Evolutionary conservation across 768 basidiomycete species (phyloP).

Genomic region (Hebeloma cylindrosporum): DNA sequence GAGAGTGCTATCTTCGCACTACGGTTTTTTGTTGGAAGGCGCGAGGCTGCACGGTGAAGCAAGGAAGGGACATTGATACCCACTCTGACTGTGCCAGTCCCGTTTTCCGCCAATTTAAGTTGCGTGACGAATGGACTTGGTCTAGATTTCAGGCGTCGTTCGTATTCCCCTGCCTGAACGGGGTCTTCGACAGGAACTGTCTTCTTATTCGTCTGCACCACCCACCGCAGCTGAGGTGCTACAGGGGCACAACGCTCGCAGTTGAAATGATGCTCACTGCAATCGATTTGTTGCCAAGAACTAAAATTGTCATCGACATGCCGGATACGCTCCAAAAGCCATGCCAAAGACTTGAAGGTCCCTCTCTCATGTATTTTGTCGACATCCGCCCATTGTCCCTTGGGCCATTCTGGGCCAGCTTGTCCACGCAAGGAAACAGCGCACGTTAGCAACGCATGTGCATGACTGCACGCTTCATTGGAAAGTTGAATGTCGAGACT

Average conservation of each 20-base stretch:
- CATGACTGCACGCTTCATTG: conserved; percentile 66
- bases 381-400: conserved; percentile 71
- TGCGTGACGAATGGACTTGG: conserved; percentile 88
- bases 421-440: conserved; percentile 68
- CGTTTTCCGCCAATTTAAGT: conserved; percentile 62
- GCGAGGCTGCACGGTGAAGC: conserved; percentile 80
- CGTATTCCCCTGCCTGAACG: conserved; percentile 84
- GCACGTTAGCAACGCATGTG: conserved; percentile 79
- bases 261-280: conserved; percentile 44
- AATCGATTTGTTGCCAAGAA: conserved; percentile 63
- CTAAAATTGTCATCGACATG: conserved; percentile 65
- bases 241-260: conserved; percentile 85
- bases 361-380: conserved; percentile 85
- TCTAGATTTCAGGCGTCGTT: conserved; percentile 82
- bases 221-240: conserved; percentile 77
- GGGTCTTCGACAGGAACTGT: conserved; percentile 79
- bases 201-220: conserved; percentile 56
- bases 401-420: conserved; percentile 79
- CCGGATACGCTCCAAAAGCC: conserved; percentile 84
- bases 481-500: conserved; percentile 51
- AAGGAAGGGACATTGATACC: conserved; percentile 88
- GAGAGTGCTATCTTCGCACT: conserved; percentile 53
- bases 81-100: conserved; percentile 71
- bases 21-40: conserved; percentile 62
- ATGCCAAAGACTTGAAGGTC: conserved; percentile 79